Base-by-base conservation (phyloP, 2,329 filamentous ascomycete genomes). In the Colletotrichum gigasporum region DNA sequence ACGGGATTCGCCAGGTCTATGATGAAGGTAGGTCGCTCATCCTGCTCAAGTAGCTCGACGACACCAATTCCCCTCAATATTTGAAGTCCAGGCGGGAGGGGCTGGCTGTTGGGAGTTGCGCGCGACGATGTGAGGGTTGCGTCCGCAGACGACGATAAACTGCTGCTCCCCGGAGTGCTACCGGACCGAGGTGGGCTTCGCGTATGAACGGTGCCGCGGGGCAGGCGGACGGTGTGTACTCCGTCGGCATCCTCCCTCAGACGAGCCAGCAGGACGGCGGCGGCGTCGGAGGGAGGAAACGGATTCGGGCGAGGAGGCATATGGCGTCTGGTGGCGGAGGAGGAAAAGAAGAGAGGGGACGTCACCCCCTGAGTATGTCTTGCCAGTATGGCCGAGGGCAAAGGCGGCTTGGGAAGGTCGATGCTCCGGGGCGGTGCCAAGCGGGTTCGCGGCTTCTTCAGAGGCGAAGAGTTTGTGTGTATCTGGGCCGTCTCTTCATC, bases 1-100 rank as follows among this genome's bases (percentile, higher is more conserved):
- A 78, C 74, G 1, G 81, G 75, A 70, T 90, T 87, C 7, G 81
- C 80, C 52, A 92, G 77, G 70, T 95, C 91, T 32, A 95, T 81
- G 41, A 95, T 84, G 70, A 95, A 93, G 0, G 90, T 92, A 3
- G 91, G 92, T 47, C 92, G 82, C 51, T 90, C 87, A 73, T 96
- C 92, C 68, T 91, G 86, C 71, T 95, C 91, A 39, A 96, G 76
- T 37, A 95, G 79, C 74, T 95, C 92, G 18, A 90, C 77, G 9
- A 93, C 83, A 22, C 90, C 89, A 53, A 94, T 82, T 24, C 85
- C 85, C 41, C 86, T 86, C 4, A 94, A 80, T 52, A 87, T 78
- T 53, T 87, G 83, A 44, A 87, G 67, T 5, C 82, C 80, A 2
- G 86, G 80, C 1, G 80, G 75, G 56, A 81, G 76, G 5, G 79